These are phyloP conservation scores for Mycena pura DNA, from an alignment of 768 basidiomycete species.

Conservation along the genomic window DNA sequence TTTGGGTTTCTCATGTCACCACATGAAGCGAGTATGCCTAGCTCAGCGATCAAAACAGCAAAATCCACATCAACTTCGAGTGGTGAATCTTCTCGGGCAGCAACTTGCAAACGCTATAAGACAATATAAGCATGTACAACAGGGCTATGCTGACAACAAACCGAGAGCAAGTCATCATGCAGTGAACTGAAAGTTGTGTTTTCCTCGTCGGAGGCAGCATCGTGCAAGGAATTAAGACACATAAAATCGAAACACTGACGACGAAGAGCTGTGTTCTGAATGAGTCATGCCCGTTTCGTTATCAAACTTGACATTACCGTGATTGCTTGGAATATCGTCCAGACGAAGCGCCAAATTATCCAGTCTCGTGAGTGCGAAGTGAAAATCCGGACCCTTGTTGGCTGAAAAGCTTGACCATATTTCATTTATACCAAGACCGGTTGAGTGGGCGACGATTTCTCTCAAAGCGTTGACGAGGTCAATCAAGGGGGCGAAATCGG, in stretches of 20 bases:
- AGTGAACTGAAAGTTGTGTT: slow-evolving; percentile 21
- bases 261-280: slow-evolving; percentile 41
- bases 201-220: slow-evolving; percentile 27
- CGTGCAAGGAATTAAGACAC: slow-evolving; percentile 42
- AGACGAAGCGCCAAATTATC: slow-evolving; percentile 32
- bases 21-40: slow-evolving; percentile 39
- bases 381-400: slow-evolving; percentile 27
- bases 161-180: slow-evolving; percentile 31
- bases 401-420: slow-evolving; percentile 68
- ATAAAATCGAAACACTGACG: slow-evolving; percentile 49
- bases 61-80: slow-evolving; percentile 13
- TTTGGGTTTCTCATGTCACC: neutral
- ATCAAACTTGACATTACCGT: slow-evolving; percentile 12
- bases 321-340: slow-evolving; percentile 9
- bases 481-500: slow-evolving; percentile 41
- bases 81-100: neutral
- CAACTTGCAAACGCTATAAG: slow-evolving; percentile 8
- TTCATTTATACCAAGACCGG: slow-evolving; percentile 74
- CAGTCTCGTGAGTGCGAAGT: slow-evolving; percentile 25
- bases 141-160: slow-evolving; percentile 17
- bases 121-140: neutral
- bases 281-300: neutral
- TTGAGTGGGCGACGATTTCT: slow-evolving; percentile 59
- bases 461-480: slow-evolving; percentile 48
- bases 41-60: slow-evolving; percentile 39